Percentiles rank a stretch among this genome's conserved stretches.
Evolutionary conservation across 2,329 filamentous ascomycete species (phyloP).

Genomic region (Parascedosporium putredinis): DNA sequence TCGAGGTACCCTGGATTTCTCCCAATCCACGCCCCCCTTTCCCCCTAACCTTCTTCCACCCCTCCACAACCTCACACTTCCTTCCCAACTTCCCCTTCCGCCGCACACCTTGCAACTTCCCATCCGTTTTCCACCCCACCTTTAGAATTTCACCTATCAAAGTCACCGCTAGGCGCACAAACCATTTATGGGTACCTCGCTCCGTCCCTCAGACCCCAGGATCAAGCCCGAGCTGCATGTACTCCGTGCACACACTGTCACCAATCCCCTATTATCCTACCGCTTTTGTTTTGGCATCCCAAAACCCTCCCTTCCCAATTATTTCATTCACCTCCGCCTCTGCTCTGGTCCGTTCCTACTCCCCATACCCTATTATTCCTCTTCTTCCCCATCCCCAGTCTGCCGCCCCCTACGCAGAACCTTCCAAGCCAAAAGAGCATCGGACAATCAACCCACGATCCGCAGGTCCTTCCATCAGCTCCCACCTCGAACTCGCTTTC

Average conservation of each 20-base stretch:
- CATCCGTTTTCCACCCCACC: not conserved
- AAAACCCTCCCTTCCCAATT: conserved; percentile 5
- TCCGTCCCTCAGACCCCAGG: not conserved
- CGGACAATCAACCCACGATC: not conserved
- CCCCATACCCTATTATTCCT: conserved; percentile 3
- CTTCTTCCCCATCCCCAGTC: conserved; percentile 2
- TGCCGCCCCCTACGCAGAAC: not conserved
- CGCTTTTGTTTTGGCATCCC: conserved; percentile 7
- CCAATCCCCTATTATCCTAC: conserved; percentile 8
- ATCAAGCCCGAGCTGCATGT: conserved; percentile 5
- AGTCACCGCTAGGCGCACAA: not conserved
- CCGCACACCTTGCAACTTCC: too few species aligned
- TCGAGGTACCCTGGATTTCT: not conserved
- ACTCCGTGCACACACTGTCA: conserved; percentile 7
- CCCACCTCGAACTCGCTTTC: not conserved
- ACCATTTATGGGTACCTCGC: not conserved
- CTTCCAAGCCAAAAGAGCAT: not conserved
- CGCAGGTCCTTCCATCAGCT: not conserved
- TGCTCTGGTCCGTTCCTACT: conserved; percentile 1
- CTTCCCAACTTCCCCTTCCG: conserved; percentile 2
- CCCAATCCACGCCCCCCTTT: not conserved
- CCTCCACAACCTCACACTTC: not conserved
- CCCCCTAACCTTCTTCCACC: not conserved
- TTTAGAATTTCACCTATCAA: conserved; percentile 2
- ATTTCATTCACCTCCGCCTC: conserved; percentile 4